Base-by-base conservation (phyloP, 306 rosid species). In the Abrus precatorius region DNA sequence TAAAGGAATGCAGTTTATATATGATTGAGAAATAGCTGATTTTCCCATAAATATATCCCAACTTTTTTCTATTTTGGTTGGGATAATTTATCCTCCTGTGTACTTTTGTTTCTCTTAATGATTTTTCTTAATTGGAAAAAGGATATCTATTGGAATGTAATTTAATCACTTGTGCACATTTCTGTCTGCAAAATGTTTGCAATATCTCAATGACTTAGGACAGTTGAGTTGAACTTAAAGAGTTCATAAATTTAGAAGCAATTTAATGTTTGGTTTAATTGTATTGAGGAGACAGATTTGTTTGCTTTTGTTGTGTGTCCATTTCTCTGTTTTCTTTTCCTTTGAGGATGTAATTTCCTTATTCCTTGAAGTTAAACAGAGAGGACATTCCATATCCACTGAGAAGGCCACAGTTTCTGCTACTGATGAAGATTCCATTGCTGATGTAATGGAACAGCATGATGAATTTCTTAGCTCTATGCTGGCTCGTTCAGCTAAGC, bases 401-500 rank as follows among this genome's bases (percentile, higher is more conserved):
- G 97, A 92, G 87, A 95, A 89, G 80, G 97, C 94, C 62, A 89
- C 91, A 1, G 86, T 85, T 64, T 88, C 98, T 76, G 90, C 90
- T 59, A 90, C 92, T 28, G 99, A 93, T 76, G 99, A 91, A 83
- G 98, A 92, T 88, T 88, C 87, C 38, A 89, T 95, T 69, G 91
- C 91, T 41, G 91, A 89, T 87, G 75, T 95, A 78, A 86, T 95
- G 89, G 93, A 93, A 78, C 95, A 86, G 38, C 99, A 95, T 52
- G 86, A 90, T 55, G 97, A 89, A 59, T 95, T 95, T 82, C 85
- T 93, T 84, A 90, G 86, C 81, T 88, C 97, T 74, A 91, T 93
- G 98, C 97, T 93, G 64, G 91, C 91, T 60, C 99, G 99, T 79
- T 89, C 93, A 62, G 79, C 94, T 72, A 95, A 95, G 91, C 84